phyloP scores from a whole-genome alignment of 805 yeast genomes.

The Phaffomyces thermotolerans region DNA sequence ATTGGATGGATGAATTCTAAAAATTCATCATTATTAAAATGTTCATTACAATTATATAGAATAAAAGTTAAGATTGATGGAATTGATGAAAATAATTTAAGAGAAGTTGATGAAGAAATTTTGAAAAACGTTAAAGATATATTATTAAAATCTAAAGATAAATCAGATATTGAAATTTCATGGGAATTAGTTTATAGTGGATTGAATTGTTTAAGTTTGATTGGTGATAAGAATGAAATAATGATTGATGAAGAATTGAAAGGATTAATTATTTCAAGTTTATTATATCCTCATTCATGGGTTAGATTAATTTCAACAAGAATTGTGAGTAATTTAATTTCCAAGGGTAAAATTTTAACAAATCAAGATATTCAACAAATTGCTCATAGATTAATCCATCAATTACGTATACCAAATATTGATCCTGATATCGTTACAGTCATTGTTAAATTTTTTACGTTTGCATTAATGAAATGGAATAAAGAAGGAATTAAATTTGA shows the following conservation, averaged over 20 bases:
- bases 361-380: slow-evolving; percentile 55
- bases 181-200: slow-evolving; percentile 80
- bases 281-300: slow-evolving; percentile 90
- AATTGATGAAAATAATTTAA: not conserved
- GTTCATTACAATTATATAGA: slow-evolving; percentile 70
- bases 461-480: slow-evolving; percentile 55
- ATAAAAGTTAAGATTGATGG: slow-evolving; percentile 40
- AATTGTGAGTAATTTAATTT: slow-evolving; percentile 46
- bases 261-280: slow-evolving; percentile 37
- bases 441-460: slow-evolving; percentile 58
- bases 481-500: slow-evolving; percentile 31
- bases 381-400: slow-evolving; percentile 64
- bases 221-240: slow-evolving; percentile 28
- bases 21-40: slow-evolving; percentile 49
- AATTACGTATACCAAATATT: slow-evolving; percentile 72
- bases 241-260: slow-evolving; percentile 29
- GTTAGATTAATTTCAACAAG: slow-evolving; percentile 64
- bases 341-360: slow-evolving; percentile 28
- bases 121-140: slow-evolving; percentile 27
- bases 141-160: slow-evolving; percentile 30
- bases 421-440: slow-evolving; percentile 56
- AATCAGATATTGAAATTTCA: slow-evolving; percentile 36
- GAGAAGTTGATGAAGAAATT: slow-evolving; percentile 36
- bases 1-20: slow-evolving; percentile 54
- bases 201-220: slow-evolving; percentile 41